These are phyloP conservation scores for Mycena maculata DNA, from an alignment of 768 basidiomycete species.

Conservation along the genomic window DNA sequence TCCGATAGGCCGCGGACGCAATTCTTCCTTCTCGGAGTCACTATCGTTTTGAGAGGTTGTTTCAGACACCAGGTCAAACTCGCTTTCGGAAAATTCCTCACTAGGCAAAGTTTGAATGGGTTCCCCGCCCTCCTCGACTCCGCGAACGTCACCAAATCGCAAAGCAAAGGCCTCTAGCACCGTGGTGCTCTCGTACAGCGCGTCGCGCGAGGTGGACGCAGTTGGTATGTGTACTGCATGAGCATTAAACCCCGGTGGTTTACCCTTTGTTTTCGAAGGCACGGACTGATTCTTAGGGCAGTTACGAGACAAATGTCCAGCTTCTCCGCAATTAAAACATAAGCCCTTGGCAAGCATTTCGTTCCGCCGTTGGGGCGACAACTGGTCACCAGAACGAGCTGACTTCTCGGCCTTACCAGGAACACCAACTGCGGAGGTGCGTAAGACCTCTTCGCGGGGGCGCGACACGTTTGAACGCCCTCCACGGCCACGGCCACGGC, in stretches of 20 bases:
- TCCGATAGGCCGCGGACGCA: not conserved
- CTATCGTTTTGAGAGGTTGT: not conserved
- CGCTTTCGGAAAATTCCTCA: conserved; percentile 34
- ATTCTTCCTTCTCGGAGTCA: not conserved
- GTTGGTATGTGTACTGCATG: not conserved
- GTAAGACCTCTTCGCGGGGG: not conserved
- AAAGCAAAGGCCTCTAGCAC: not conserved
- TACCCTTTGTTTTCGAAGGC: conserved; percentile 8
- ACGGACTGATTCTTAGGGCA: conserved; percentile 9
- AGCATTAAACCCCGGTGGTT: conserved; percentile 8
- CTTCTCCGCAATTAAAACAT: not conserved
- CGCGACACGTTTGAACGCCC: not conserved
- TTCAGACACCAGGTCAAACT: not conserved
- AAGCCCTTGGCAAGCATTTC: conserved; percentile 9
- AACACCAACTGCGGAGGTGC: not conserved
- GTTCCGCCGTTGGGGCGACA: not conserved
- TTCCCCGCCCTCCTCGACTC: conserved; percentile 15
- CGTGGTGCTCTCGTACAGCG: not conserved
- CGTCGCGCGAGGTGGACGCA: not conserved
- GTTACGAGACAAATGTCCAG: conserved; percentile 14
- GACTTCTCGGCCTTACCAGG: not conserved
- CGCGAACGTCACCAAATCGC: not conserved
- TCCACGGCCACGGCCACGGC: conserved; percentile 1
- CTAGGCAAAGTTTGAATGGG: conserved; percentile 1
- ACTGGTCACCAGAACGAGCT: not conserved